phyloP scores from a whole-genome alignment of 345 rosid genomes.

The Lepidium aucheri region DNA sequence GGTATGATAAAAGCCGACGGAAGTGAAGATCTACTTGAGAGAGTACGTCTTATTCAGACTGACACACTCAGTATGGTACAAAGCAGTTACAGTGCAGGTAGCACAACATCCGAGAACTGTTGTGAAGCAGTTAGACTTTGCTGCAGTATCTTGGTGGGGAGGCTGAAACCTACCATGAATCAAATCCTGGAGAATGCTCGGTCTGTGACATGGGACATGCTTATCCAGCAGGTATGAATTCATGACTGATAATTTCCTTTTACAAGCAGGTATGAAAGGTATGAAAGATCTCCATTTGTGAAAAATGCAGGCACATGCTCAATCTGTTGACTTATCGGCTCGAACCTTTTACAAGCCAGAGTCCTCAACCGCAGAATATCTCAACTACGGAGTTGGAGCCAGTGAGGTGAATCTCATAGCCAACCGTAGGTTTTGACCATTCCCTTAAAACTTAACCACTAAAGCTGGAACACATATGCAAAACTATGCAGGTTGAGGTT shows the following conservation, averaged over 20 bases:
- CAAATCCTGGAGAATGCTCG: constrained; percentile 36
- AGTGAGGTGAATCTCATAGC: constrained; percentile 63
- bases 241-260: background rate
- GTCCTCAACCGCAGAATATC: constrained; percentile 39
- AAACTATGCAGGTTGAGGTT: constrained; percentile 61
- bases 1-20: constrained; percentile 45
- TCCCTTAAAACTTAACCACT: background rate
- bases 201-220: constrained; percentile 53
- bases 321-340: constrained; percentile 57
- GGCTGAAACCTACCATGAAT: constrained; percentile 45
- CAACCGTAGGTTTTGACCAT: background rate
- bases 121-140: constrained; percentile 75
- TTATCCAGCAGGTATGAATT: constrained; percentile 56
- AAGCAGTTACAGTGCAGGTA: constrained; percentile 67
- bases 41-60: constrained; percentile 56
- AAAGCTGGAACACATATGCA: background rate
- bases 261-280: too few relatives aligned
- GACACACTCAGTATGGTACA: constrained; percentile 68
- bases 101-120: constrained; percentile 83
- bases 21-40: constrained; percentile 42
- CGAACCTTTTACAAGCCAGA: constrained; percentile 49
- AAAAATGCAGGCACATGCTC: constrained; percentile 52
- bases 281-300: background rate
- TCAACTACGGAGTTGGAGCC: constrained; percentile 86
- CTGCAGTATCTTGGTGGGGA: constrained; percentile 58